Conservation (phyloP, 164 flowering plant species). For the Echeveria elegans region DNA sequence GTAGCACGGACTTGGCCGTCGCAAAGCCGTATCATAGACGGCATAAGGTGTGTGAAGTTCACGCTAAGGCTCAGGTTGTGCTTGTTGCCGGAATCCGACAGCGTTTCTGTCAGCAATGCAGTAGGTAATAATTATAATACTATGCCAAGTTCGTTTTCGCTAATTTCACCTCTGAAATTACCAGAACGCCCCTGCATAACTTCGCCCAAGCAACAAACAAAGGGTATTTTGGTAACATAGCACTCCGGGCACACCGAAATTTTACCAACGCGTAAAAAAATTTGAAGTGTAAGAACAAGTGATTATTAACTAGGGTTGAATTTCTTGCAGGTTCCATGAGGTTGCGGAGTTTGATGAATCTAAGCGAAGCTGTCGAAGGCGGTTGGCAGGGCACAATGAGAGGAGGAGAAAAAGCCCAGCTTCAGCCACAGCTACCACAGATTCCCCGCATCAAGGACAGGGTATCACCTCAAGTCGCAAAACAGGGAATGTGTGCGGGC, state of each 20-base stretch:
- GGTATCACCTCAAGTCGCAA: slow-evolving; percentile 20
- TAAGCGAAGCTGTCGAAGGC: slow-evolving; percentile 42
- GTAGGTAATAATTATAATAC: slow-evolving; percentile 25
- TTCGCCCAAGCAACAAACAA: too few species aligned
- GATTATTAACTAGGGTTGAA: background rate
- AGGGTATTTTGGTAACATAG: too few species aligned
- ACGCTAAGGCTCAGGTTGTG: slow-evolving; percentile 40
- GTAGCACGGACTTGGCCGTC: slow-evolving; percentile 31
- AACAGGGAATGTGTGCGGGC: slow-evolving; percentile 19
- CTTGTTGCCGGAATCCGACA: slow-evolving; percentile 36
- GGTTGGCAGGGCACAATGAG: slow-evolving; percentile 47
- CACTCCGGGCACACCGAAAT: too few species aligned
- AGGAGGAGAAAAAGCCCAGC: slow-evolving; percentile 24
- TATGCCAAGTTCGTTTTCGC: too few species aligned
- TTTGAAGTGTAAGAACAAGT: background rate
- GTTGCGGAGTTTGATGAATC: slow-evolving; percentile 39
- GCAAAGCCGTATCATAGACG: slow-evolving; percentile 41
- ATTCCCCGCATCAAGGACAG: slow-evolving; percentile 10
- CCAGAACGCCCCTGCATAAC: too few species aligned
- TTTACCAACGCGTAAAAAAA: too few species aligned
- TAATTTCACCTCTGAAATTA: too few species aligned
- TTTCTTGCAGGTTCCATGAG: slow-evolving; percentile 36
- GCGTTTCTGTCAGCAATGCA: slow-evolving; percentile 56
- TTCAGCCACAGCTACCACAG: slow-evolving; percentile 13
- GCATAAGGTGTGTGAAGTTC: slow-evolving; percentile 50